phyloP scores from a whole-genome alignment of 208 protist species.

The Trypanosoma platydactyli region DNA sequence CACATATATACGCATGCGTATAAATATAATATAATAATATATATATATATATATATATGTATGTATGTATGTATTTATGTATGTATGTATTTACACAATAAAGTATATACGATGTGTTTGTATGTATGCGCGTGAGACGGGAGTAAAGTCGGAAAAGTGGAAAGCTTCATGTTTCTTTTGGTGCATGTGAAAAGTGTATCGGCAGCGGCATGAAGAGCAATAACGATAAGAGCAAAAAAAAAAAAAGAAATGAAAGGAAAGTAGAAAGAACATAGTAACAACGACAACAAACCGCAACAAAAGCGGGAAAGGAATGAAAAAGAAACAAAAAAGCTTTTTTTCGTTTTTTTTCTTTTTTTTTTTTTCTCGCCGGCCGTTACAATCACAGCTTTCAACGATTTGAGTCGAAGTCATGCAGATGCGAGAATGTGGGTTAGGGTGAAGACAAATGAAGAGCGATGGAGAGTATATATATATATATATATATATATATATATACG shows the following conservation, averaged over 20 bases:
- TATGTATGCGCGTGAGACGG: background rate
- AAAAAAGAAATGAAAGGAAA: constrained; percentile 11
- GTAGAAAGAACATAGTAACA: constrained; percentile 3
- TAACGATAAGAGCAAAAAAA: no score
- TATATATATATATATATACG: no score
- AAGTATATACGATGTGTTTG: background rate
- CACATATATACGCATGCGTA: constrained; percentile 6
- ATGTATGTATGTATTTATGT: background rate
- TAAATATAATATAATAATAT: no score
- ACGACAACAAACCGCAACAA: background rate
- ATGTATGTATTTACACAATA: background rate
- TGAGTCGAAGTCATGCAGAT: no score
- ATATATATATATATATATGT: constrained; percentile 4
- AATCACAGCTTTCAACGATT: no score
- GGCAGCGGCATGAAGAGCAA: no score
- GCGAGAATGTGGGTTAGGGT: no score
- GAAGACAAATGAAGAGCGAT: no score
- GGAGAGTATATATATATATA: no score
- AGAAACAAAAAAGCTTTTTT: constrained; percentile 4
- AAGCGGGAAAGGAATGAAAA: background rate
- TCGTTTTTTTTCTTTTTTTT: background rate
- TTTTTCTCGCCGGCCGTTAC: no score
- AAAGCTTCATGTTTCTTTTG: no score
- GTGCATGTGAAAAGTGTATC: no score
- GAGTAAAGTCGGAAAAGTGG: background rate